phyloP scores from a whole-genome alignment of 768 basidiomycete genomes.

The Heimioporus sp. region DNA sequence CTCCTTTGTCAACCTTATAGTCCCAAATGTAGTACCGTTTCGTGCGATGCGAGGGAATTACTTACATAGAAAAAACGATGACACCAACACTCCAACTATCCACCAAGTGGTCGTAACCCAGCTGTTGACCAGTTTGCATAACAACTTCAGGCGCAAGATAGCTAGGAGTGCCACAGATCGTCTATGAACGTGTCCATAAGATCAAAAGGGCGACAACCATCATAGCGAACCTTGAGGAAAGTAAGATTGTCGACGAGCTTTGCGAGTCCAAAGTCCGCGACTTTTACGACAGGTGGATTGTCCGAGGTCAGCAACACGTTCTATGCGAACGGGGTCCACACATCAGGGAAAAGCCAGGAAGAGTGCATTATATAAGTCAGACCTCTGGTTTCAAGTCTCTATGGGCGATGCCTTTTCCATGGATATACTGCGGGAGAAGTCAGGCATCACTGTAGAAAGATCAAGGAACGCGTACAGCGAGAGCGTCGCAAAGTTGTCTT shows the following conservation, averaged over 20 bases:
- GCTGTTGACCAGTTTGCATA: slow-evolving; percentile 46
- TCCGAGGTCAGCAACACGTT: slow-evolving; percentile 82
- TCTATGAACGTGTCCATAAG: slow-evolving; percentile 39
- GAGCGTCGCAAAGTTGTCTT: slow-evolving; percentile 78
- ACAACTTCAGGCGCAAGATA: slow-evolving; percentile 96
- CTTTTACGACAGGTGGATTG: slow-evolving; percentile 71
- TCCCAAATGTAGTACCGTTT: neutral
- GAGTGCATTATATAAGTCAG: neutral
- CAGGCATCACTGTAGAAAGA: neutral
- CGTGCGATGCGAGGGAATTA: neutral
- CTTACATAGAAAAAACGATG: slow-evolving; percentile 89
- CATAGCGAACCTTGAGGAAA: slow-evolving; percentile 60
- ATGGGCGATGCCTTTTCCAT: slow-evolving; percentile 77
- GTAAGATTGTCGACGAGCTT: slow-evolving; percentile 84
- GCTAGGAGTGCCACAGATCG: slow-evolving; percentile 95
- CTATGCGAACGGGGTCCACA: slow-evolving; percentile 30
- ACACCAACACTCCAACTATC: slow-evolving; percentile 98
- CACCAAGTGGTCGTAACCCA: slow-evolving; percentile 83
- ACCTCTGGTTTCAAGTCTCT: slow-evolving; percentile 93
- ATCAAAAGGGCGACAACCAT: neutral
- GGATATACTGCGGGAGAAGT: slow-evolving; percentile 53
- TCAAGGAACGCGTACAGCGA: slow-evolving; percentile 52
- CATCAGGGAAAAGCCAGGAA: slow-evolving; percentile 7
- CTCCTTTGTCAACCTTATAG: slow-evolving; percentile 66
- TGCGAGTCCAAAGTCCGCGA: slow-evolving; percentile 95